Conservation (phyloP, 148 eudicot genomes). For the Oxyria digyna region DNA sequence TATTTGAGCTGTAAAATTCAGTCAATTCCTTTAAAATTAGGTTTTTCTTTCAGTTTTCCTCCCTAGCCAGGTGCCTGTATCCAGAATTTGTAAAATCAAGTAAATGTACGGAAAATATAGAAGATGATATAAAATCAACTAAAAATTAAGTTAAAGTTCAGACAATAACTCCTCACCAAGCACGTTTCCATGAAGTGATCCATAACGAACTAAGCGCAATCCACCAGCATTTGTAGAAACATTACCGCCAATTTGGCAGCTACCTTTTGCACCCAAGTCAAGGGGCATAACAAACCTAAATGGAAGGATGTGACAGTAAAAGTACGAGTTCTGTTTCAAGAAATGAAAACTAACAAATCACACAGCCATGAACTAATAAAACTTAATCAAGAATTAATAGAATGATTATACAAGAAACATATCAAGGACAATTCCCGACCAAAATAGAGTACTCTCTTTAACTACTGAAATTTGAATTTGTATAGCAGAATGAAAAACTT, state of each 20-base stretch:
- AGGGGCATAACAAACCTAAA: constrained; percentile 89
- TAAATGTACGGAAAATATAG: neutral
- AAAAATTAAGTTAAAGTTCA: neutral
- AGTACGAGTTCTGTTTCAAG: neutral
- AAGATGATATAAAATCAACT: neutral
- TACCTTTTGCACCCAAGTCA: constrained; percentile 98
- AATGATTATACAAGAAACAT: constrained; percentile 1
- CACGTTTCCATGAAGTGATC: constrained; percentile 92
- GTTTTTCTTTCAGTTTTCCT: neutral
- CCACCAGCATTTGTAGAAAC: constrained; percentile 98
- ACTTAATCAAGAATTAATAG: constrained; percentile 1
- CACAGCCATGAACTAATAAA: neutral
- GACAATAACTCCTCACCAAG: constrained; percentile 43
- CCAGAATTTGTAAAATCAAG: neutral
- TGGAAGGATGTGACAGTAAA: neutral
- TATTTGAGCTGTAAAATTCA: neutral
- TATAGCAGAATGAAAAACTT: neutral
- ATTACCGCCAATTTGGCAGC: constrained; percentile 99
- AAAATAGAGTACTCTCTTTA: neutral
- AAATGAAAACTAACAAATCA: neutral
- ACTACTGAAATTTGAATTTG: neutral
- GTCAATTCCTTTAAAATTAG: neutral
- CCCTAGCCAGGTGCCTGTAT: neutral
- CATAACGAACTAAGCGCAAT: constrained; percentile 83
- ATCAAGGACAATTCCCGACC: neutral